Evolutionary conservation across 1,284 basidiomycete genomes (phyloP).

Genomic region (Austroboletus rostrupii): DNA sequence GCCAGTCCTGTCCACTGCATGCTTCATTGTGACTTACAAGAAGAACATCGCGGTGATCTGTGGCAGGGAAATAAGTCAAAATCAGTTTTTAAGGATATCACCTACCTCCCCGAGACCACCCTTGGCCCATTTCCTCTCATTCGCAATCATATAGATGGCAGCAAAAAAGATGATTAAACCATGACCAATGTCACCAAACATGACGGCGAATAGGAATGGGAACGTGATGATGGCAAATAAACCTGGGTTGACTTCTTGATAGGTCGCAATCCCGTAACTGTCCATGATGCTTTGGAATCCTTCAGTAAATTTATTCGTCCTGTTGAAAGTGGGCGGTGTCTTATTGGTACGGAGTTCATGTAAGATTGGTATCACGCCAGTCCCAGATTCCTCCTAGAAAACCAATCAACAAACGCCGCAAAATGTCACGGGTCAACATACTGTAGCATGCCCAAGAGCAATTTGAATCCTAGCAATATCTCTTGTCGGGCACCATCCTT

Average conservation of each 20-base stretch:
- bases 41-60: constrained; percentile 90
- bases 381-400: constrained; percentile 85
- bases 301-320: constrained; percentile 95
- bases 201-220: constrained; percentile 98
- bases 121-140: constrained; percentile 80
- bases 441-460: constrained; percentile 89
- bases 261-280: constrained; percentile 91
- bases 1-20: constrained; percentile 2
- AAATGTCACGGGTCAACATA: constrained; percentile 33
- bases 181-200: constrained; percentile 99
- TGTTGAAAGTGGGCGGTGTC: constrained; percentile 93
- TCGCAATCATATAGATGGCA: constrained; percentile 81
- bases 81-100: constrained; percentile 8
- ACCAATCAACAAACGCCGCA: constrained; percentile 1
- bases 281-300: constrained; percentile 99
- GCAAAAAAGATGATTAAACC: constrained; percentile 80
- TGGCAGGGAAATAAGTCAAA: constrained; percentile 14
- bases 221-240: constrained; percentile 93
- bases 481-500: constrained; percentile 95
- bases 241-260: constrained; percentile 98
- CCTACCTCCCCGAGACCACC: constrained; percentile 75
- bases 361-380: constrained; percentile 87
- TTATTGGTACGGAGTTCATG: constrained; percentile 89
- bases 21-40: constrained; percentile 58
- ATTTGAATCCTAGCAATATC: constrained; percentile 87